A percentile compares a stretch with the other conserved stretches of the same genome.
Evolutionary conservation across 176 grass and related monocot species (phyloP).

Genomic region (Luzula sylvatica): DNA sequence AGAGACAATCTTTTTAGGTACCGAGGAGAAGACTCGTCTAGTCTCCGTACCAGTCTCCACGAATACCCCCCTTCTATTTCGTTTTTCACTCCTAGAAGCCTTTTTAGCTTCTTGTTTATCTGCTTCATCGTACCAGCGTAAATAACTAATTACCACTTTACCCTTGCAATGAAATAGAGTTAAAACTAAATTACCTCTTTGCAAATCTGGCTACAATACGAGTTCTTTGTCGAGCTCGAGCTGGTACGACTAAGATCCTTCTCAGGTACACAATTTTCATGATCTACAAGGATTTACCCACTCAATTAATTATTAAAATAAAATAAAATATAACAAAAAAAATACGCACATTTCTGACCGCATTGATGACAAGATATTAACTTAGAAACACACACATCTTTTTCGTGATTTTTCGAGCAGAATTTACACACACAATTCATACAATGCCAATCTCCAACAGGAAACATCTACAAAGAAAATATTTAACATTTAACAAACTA

Average conservation of each 20-base stretch:
- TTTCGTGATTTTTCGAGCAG: conserved; percentile 37
- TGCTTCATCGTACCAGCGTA: conserved; percentile 21
- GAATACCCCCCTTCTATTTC: conserved; percentile 72
- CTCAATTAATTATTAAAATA: background rate
- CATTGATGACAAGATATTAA: conserved; percentile 69
- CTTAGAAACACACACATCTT: conserved; percentile 16
- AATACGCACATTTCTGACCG: conserved; percentile 78
- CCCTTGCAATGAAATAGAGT: background rate
- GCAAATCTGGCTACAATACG: conserved; percentile 64
- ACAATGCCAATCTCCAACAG: conserved; percentile 78
- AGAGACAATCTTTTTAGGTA: conserved; percentile 25
- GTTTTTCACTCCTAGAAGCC: conserved; percentile 79
- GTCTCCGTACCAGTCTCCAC: conserved; percentile 70
- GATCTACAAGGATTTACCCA: conserved; percentile 37
- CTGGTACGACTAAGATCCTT: conserved; percentile 21
- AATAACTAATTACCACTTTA: conserved; percentile 16
- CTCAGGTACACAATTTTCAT: conserved; percentile 48
- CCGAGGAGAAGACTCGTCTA: conserved; percentile 35
- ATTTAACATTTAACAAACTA: background rate
- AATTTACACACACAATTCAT: conserved; percentile 81
- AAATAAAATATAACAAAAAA: background rate
- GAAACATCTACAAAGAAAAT: conserved; percentile 56
- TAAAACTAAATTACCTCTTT: conserved; percentile 44
- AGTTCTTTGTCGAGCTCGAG: conserved; percentile 21
- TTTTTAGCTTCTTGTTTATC: conserved; percentile 54